Conservation (phyloP, 2,329 filamentous ascomycete species). For the Xylogone sp. region DNA sequence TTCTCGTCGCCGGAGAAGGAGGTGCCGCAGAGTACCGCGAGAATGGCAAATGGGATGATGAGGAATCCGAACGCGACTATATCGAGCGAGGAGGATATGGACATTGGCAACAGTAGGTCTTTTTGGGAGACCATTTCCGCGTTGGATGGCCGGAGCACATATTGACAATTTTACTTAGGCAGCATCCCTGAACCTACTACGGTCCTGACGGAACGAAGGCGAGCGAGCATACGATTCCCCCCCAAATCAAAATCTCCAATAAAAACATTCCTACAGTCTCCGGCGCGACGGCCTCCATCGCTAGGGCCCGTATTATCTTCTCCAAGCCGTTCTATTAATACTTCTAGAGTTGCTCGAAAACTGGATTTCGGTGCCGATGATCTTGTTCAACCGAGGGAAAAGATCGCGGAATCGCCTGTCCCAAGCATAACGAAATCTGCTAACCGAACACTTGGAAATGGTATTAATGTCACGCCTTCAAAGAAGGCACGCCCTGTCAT, state of each 20-base stretch:
- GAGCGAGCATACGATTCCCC: constrained; percentile 23
- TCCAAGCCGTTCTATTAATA: constrained; percentile 21
- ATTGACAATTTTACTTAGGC: constrained; percentile 29
- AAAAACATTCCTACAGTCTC: constrained; percentile 29
- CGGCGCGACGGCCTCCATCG: constrained; percentile 28
- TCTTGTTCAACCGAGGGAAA: constrained; percentile 30
- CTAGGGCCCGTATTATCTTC: constrained; percentile 26
- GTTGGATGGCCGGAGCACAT: neutral
- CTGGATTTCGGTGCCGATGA: constrained; percentile 26
- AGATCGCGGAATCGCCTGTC: constrained; percentile 9
- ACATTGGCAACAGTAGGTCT: constrained; percentile 55
- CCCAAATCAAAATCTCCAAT: constrained; percentile 29
- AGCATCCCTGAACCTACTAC: constrained; percentile 44
- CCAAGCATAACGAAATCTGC: neutral
- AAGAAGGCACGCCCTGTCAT: neutral
- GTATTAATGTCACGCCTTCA: neutral
- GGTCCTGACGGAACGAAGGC: constrained; percentile 35
- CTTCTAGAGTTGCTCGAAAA: constrained; percentile 20
- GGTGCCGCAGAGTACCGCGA: constrained; percentile 9
- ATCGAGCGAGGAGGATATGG: constrained; percentile 56
- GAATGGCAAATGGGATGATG: constrained; percentile 7
- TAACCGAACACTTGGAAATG: neutral
- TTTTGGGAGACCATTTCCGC: constrained; percentile 1
- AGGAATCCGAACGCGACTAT: constrained; percentile 37
- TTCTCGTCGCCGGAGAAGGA: constrained; percentile 80